Percentiles rank a stretch among this genome's conserved stretches.
Conservation (phyloP, 2,329 filamentous ascomycete genomes). For the Epichloe typhina region DNA sequence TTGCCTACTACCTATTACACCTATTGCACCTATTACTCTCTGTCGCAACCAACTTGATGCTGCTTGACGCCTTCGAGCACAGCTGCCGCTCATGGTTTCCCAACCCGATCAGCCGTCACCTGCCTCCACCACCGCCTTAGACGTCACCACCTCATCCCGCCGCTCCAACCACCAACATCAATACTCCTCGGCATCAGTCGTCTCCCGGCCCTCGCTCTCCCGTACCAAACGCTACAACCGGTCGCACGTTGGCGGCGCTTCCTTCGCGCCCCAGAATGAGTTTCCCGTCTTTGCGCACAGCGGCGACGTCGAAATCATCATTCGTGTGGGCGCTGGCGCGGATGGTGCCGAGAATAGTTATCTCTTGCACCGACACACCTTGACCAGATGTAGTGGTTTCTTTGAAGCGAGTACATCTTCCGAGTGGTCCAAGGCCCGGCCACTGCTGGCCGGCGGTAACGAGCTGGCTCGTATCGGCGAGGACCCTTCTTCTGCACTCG, state of each 20-base stretch:
- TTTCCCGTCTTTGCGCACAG: slow-evolving; percentile 85
- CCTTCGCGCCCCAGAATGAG: slow-evolving; percentile 67
- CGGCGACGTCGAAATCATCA: slow-evolving; percentile 82
- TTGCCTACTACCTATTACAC: not conserved
- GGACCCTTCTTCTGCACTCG: slow-evolving; percentile 17
- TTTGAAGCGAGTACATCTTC: slow-evolving; percentile 77
- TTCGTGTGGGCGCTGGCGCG: slow-evolving; percentile 46
- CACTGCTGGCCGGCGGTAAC: slow-evolving; percentile 18
- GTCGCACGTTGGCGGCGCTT: slow-evolving; percentile 62
- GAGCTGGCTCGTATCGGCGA: slow-evolving; percentile 43
- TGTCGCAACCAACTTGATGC: not conserved
- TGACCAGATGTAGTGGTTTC: slow-evolving; percentile 84
- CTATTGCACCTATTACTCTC: not conserved
- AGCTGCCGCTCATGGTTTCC: slow-evolving; percentile 42
- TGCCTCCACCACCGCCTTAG: slow-evolving; percentile 1
- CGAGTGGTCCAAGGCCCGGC: slow-evolving; percentile 45
- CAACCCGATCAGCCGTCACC: slow-evolving; percentile 35
- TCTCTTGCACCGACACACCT: slow-evolving; percentile 72
- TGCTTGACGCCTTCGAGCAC: not conserved
- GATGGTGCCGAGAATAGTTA: slow-evolving; percentile 59
- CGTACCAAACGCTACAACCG: slow-evolving; percentile 62
- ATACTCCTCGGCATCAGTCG: slow-evolving; percentile 30
- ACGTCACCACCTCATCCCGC: slow-evolving; percentile 2
- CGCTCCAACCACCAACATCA: not conserved
- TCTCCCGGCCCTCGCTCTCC: slow-evolving; percentile 46